Evolutionary conservation across 2,329 filamentous ascomycete species (phyloP).

Genomic region (Monilinia aucupariae): DNA sequence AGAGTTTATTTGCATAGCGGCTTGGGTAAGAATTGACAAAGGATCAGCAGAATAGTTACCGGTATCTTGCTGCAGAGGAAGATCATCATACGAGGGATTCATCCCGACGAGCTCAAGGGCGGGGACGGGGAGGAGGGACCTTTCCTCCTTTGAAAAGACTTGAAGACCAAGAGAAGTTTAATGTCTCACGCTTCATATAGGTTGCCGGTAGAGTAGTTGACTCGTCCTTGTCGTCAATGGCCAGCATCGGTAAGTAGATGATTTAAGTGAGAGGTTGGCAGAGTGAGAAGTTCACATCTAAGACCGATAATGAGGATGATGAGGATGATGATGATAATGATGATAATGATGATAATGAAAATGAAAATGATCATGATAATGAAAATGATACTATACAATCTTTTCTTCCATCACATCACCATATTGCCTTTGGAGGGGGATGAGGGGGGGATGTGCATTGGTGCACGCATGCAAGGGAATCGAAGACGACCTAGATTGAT

Average conservation of each 20-base stretch:
- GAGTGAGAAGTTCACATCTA: conserved; percentile 2
- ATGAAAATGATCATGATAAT: too few relatives aligned
- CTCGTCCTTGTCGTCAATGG: neutral
- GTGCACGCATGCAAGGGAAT: neutral
- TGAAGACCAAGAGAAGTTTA: neutral
- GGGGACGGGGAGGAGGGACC: neutral
- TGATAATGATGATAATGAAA: too few relatives aligned
- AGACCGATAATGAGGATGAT: conserved; percentile 12
- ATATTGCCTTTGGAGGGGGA: neutral
- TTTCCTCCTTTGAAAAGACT: neutral
- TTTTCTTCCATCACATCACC: neutral
- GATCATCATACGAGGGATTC: conserved; percentile 20
- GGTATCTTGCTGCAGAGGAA: conserved; percentile 21
- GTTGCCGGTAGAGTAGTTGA: neutral
- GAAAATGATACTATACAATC: neutral
- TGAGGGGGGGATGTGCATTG: neutral
- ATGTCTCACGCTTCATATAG: neutral
- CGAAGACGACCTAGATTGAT: neutral
- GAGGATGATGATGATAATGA: too few relatives aligned
- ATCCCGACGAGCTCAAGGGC: conserved; percentile 17
- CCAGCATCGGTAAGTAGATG: neutral
- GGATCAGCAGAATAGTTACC: conserved; percentile 22
- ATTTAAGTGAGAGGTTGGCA: neutral
- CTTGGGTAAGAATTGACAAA: conserved; percentile 28
- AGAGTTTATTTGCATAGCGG: conserved; percentile 25